Base-by-base conservation (phyloP, 306 rosid species). In the Biancaea sappan region DNA sequence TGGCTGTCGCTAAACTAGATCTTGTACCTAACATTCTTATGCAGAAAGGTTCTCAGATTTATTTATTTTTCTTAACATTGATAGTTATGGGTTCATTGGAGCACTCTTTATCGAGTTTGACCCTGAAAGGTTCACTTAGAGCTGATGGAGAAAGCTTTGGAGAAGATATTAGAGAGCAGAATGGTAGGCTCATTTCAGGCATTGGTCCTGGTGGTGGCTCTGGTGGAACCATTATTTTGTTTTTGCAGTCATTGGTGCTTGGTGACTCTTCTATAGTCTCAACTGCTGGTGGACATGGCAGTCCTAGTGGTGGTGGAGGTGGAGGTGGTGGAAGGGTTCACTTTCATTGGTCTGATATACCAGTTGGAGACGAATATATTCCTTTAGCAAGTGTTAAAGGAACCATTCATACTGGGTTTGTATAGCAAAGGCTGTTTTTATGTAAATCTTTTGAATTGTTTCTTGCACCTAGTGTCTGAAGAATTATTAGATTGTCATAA, bases 291-390 rank as follows among this genome's bases (percentile, higher is more conserved):
- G 98, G 98, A 51, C 87, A 84, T 50, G 98, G 98, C 46, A 83
- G 96, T 88, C 88, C 88, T 40, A 58, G 81, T 6, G 97, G 96
- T 8, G 97, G 97, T 0, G 98, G 98, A 4, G 98, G 98, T 0
- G 98, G 98, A 0, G 98, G 98, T 12, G 98, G 98, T 19, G 98
- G 98, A 73, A 87, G 98, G 81, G 63, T 94, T 90, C 98, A 94
- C 86, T 94, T 94, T 79, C 97, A 94, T 72, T 94, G 98, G 98
- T 82, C 95, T 47, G 84, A 87, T 65, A 74, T 94, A 72, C 89
- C 88, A 29, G 84, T 83, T 69, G 98, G 96, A 63, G 98, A 94
- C 86, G 98, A 90, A 78, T 94, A 94, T 79, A 37, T 85, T 73
- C 91, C 96, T 40, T 79, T 91, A 71, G 97, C 98, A 11, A 88